Conservation (phyloP, 2,329 filamentous ascomycete genomes). For the Aspergillus quadrilineatus region DNA sequence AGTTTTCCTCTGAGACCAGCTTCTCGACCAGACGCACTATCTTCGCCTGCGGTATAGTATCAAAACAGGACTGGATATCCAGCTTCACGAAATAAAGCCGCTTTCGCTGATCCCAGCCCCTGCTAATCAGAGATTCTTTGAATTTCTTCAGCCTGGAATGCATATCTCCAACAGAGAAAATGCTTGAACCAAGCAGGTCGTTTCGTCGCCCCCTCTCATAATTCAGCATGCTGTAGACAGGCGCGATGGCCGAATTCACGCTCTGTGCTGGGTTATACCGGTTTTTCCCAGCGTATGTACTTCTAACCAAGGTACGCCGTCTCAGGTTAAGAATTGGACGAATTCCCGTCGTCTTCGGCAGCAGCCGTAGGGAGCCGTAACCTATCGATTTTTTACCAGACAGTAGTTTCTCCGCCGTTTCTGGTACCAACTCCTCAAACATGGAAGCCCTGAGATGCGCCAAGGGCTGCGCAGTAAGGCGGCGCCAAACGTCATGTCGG, state of each 20-base stretch:
- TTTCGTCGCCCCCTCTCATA: conserved; percentile 67
- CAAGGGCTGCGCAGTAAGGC: conserved; percentile 71
- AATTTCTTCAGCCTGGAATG: conserved; percentile 72
- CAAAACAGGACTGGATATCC: conserved; percentile 89
- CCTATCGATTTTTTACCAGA: conserved; percentile 64
- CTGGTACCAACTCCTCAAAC: conserved; percentile 72
- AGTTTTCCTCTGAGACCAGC: conserved; percentile 59
- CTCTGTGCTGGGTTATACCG: conserved; percentile 55
- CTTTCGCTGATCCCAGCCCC: conserved; percentile 33
- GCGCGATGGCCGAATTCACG: conserved; percentile 69
- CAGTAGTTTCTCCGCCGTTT: conserved; percentile 59
- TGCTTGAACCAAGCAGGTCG: conserved; percentile 68
- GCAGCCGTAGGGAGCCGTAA: conserved; percentile 72
- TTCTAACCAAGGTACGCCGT: conserved; percentile 56
- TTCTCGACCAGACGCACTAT: conserved; percentile 65
- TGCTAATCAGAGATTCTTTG: conserved; percentile 42
- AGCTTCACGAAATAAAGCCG: conserved; percentile 84
- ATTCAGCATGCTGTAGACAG: conserved; percentile 73
- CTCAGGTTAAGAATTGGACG: conserved; percentile 86
- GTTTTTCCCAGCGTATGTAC: conserved; percentile 52
- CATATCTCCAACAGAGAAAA: conserved; percentile 80
- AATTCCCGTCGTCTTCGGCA: conserved; percentile 76
- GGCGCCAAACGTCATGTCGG: conserved; percentile 86
- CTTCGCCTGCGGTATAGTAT: conserved; percentile 83
- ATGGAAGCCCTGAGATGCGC: conserved; percentile 65